Conservation (phyloP, 768 basidiomycete genomes). For the Phylloporus arenicola region DNA sequence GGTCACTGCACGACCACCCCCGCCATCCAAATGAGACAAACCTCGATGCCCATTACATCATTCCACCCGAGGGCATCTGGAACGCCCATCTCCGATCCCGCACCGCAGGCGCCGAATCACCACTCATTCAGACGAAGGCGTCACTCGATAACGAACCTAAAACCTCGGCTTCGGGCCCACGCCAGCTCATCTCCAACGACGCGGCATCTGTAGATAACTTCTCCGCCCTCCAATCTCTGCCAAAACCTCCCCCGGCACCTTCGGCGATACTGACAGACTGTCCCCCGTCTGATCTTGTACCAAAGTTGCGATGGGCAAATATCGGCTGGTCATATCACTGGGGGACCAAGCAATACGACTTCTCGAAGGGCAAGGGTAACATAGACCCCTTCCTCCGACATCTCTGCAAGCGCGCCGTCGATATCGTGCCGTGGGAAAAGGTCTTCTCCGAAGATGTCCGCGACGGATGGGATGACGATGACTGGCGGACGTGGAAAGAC, state of each 20-base stretch:
- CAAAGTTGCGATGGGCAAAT: slow-evolving; percentile 90
- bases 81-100: slow-evolving; percentile 40
- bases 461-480: slow-evolving; percentile 49
- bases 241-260: slow-evolving; percentile 61
- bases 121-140: slow-evolving; percentile 36
- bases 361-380: slow-evolving; percentile 58
- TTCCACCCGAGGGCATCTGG: slow-evolving; percentile 81
- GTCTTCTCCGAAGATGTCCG: slow-evolving; percentile 44
- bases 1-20: slow-evolving; percentile 75
- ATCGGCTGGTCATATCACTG: slow-evolving; percentile 97
- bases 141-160: slow-evolving; percentile 14
- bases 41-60: slow-evolving; percentile 77
- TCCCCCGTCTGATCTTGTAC: slow-evolving; percentile 51
- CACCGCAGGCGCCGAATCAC: slow-evolving; percentile 31
- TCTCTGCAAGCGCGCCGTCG: slow-evolving; percentile 61
- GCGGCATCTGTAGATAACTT: slow-evolving; percentile 59
- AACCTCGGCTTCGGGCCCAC: slow-evolving; percentile 42
- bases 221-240: slow-evolving; percentile 42
- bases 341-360: slow-evolving; percentile 94
- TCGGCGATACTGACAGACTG: slow-evolving; percentile 53
- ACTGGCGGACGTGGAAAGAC: slow-evolving; percentile 71
- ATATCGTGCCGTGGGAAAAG: slow-evolving; percentile 59
- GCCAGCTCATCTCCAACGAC: slow-evolving; percentile 65
- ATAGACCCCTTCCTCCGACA: slow-evolving; percentile 53
- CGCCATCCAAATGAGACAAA: slow-evolving; percentile 81